Percentiles rank a stretch among this genome's conserved stretches.
These are phyloP conservation scores for Eucalyptus decipiens DNA, from an alignment of 345 rosid species.

Conservation along the genomic window DNA sequence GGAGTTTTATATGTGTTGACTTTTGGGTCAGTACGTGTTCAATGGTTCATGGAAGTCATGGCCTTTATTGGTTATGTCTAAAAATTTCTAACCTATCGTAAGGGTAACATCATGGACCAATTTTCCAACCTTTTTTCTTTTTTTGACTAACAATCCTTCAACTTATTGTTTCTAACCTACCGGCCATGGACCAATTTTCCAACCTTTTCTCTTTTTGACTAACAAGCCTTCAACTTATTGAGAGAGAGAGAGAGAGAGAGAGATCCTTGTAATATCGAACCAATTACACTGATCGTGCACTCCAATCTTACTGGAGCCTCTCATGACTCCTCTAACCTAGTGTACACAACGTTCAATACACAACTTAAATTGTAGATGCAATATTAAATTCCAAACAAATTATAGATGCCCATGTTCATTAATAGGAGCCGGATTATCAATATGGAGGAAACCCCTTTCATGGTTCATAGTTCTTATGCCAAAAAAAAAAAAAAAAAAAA, in stretches of 20 bases:
- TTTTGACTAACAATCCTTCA: neutral
- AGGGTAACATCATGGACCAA: neutral
- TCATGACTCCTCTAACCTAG: neutral
- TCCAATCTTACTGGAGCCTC: neutral
- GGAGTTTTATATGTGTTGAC: neutral
- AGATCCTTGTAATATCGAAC: neutral
- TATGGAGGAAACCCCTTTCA: neutral
- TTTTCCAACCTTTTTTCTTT: neutral
- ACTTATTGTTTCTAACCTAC: neutral
- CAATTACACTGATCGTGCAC: neutral
- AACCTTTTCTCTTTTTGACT: neutral
- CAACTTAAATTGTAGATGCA: neutral
- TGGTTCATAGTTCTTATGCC: too few relatives aligned
- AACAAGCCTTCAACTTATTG: too few relatives aligned
- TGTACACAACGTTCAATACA: neutral
- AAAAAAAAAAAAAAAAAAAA: too few relatives aligned
- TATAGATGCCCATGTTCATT: neutral
- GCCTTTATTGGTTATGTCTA: neutral
- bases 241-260: too few relatives aligned
- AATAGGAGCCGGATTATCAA: fast-evolving
- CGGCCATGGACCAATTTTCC: neutral
- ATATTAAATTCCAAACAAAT: neutral
- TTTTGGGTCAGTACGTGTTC: neutral
- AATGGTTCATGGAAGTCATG: neutral
- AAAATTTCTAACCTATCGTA: neutral